Evolutionary conservation across 1,284 basidiomycete genomes (phyloP).

Genomic region (Apiotrichum akiyoshidainum): DNA sequence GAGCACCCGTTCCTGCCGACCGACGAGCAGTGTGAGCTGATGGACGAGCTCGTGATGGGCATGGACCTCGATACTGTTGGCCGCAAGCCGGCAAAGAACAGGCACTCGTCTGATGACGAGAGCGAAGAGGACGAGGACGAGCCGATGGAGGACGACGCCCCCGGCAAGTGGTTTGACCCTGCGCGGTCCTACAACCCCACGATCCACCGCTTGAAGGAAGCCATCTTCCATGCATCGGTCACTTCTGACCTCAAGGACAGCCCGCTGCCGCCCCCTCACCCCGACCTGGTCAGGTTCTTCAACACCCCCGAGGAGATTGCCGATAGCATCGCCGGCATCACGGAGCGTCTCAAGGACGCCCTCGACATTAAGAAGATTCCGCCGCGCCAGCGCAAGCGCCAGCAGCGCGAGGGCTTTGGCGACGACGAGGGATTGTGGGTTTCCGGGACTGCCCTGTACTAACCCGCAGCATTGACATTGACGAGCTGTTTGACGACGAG

Average conservation of each 20-base stretch:
- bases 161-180: conserved; percentile 69
- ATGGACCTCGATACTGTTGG: conserved; percentile 77
- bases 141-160: conserved; percentile 6
- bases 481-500: conserved; percentile 39
- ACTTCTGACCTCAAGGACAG: conserved; percentile 67
- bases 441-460: neutral
- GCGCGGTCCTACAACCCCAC: conserved; percentile 79
- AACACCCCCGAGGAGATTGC: conserved; percentile 67
- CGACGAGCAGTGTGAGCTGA: conserved; percentile 67
- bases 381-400: conserved; percentile 52
- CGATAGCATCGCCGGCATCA: conserved; percentile 59
- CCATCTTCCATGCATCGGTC: conserved; percentile 79
- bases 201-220: conserved; percentile 86
- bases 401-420: conserved; percentile 31
- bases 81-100: conserved; percentile 29
- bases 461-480: conserved; percentile 44
- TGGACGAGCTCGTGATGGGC: conserved; percentile 79
- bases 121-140: conserved; percentile 14
- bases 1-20: conserved; percentile 83
- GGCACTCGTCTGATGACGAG: conserved; percentile 52
- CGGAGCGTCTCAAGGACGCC: conserved; percentile 61
- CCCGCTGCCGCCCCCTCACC: conserved; percentile 79
- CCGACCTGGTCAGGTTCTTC: conserved; percentile 77
- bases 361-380: conserved; percentile 65
- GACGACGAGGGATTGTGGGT: conserved; percentile 46